Base-by-base conservation (phyloP, 306 rosid species). In the Senna siamea region DNA sequence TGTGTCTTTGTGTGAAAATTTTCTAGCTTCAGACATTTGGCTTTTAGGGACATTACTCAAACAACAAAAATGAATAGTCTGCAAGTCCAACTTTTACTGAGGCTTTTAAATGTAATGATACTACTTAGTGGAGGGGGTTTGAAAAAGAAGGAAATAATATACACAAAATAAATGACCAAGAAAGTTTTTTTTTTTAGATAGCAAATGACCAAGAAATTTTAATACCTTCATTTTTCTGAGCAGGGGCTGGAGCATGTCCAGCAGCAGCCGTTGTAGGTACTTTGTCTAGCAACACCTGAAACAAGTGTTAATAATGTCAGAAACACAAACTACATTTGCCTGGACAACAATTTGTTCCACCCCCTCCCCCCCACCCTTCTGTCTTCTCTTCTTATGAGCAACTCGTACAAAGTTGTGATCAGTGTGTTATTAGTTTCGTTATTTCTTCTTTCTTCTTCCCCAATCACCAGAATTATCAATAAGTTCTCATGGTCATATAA, bases 261-360 rank as follows among this genome's bases (percentile, higher is more conserved):
- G 9, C 76, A 44, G 72, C 35, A 0, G 76, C 41, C 57, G 72
- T 34, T n/a, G 83, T 58, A 44, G 97, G 76, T 67, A 72, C 86
- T 81, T 69, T 93, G 79, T 79, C 90, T 79, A 85, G 32, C 80
- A 89, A 72, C 47, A 92, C 83, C 99, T 94, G 89, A 80, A 77
- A 79, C 19, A 58, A 14, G 47, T 3, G 11, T 12, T 23, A 59
- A 40, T 38, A 48, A 48, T 20, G 66, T 85, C 67, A 81, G 55
- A 80, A 68, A 58, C 53, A 17, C 23, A 22, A 19, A 51, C 59
- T 48, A 69, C 1, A 9, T 44, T 73, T 52, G 26, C 66, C 11
- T 76, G n/a, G 9, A 52, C 30, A 5, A 35, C 12, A 54, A 18
- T 52, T 61, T n/a, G n/a, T n/a, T n/a, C n/a, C n/a, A n/a, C n/a